Conservation (phyloP, 2,329 filamentous ascomycete species). For the Trichoderma sp. region DNA sequence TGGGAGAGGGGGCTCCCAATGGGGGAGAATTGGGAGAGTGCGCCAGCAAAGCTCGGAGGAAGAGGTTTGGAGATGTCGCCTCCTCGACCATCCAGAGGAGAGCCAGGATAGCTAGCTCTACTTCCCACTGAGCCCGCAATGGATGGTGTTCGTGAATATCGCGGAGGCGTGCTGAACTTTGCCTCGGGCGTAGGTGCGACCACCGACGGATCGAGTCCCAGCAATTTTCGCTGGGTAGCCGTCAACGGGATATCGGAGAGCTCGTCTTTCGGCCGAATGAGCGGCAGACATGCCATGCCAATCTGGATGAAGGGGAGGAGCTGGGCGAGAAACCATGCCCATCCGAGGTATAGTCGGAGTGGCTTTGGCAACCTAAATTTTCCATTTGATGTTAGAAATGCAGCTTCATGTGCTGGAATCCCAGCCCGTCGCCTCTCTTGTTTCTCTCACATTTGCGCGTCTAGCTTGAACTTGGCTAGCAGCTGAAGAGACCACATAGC, state of each 20-base stretch:
- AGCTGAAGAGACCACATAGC: slow-evolving; percentile 41
- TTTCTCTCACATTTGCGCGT: slow-evolving; percentile 43
- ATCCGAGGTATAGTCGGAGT: slow-evolving; percentile 42
- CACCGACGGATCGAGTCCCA: slow-evolving; percentile 73
- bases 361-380: slow-evolving; percentile 36
- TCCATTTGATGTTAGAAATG: slow-evolving; percentile 25
- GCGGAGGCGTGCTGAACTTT: slow-evolving; percentile 78
- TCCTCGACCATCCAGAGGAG: slow-evolving; percentile 58
- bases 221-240: slow-evolving; percentile 69
- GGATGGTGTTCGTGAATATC: slow-evolving; percentile 76
- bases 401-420: slow-evolving; percentile 5
- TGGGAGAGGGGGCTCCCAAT: slow-evolving; percentile 62
- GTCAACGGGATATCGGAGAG: slow-evolving; percentile 89
- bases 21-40: slow-evolving; percentile 50
- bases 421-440: not conserved
- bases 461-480: slow-evolving; percentile 39
- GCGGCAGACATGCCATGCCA: slow-evolving; percentile 66
- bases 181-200: slow-evolving; percentile 66
- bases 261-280: slow-evolving; percentile 72
- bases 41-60: slow-evolving; percentile 35
- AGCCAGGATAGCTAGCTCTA: slow-evolving; percentile 57
- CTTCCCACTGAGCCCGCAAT: slow-evolving; percentile 63
- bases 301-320: slow-evolving; percentile 71
- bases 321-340: slow-evolving; percentile 52
- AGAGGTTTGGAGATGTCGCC: slow-evolving; percentile 44